phyloP scores from a whole-genome alignment of 441 rosid genomes.

The Isatis lusitanica region DNA sequence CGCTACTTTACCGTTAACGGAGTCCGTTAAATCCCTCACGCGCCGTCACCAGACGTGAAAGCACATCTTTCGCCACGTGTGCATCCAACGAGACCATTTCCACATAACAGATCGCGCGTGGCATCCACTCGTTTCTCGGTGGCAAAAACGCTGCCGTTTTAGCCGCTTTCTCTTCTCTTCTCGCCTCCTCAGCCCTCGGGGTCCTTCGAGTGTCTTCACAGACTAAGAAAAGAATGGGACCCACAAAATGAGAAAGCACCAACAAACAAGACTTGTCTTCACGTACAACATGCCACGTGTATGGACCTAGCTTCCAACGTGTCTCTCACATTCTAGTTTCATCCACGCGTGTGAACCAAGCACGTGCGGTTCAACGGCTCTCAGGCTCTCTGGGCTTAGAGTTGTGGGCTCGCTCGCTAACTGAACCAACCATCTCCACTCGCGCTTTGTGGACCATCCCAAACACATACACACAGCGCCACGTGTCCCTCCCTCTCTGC shows the following conservation, averaged over 20 bases:
- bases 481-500: conserved; percentile 23
- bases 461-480: background rate
- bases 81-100: background rate
- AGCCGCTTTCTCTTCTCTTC: background rate
- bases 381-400: background rate
- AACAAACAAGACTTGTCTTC: background rate
- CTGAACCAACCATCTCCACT: conserved; percentile 6
- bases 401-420: conserved; percentile 14
- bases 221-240: background rate
- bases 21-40: background rate
- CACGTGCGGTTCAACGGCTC: conserved; percentile 25
- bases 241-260: background rate
- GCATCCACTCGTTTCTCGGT: background rate
- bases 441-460: background rate
- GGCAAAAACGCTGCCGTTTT: background rate
- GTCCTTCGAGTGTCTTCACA: conserved; percentile 23
- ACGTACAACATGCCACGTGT: conserved; percentile 16
- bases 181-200: conserved; percentile 22
- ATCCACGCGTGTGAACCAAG: conserved; percentile 1
- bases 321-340: conserved; percentile 22
- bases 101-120: conserved; percentile 10
- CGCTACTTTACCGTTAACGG: conserved; percentile 10
- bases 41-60: background rate
- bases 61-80: background rate
- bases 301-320: conserved; percentile 28